Evolutionary conservation across 345 rosid species (phyloP).

Genomic region (Eucalyptus pauciflora): DNA sequence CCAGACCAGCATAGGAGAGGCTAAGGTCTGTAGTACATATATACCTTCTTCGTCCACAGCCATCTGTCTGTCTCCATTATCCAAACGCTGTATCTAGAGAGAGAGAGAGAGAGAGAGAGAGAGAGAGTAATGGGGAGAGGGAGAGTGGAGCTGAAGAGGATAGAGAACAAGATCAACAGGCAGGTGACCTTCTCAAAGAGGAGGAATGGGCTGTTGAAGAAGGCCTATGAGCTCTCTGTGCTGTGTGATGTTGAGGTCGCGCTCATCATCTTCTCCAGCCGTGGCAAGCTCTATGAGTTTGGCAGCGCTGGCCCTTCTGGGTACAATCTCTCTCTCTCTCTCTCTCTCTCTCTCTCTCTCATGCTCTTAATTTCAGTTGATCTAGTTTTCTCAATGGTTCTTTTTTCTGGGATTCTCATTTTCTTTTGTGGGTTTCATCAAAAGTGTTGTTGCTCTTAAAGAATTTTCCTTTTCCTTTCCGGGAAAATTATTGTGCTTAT

Average conservation of each 20-base stretch:
- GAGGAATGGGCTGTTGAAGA: conserved; percentile 67
- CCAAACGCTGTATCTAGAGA: background rate
- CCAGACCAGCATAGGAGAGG: background rate
- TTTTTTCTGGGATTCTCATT: background rate
- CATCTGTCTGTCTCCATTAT: background rate
- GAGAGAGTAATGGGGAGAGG: conserved; percentile 90
- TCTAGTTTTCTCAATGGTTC: background rate
- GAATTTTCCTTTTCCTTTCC: background rate
- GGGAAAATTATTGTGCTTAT: background rate
- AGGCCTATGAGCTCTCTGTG: conserved; percentile 82
- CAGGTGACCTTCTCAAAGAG: conserved; percentile 85
- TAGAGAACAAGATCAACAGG: conserved; percentile 83
- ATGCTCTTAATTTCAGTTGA: background rate
- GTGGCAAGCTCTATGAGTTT: conserved; percentile 82
- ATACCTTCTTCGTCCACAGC: background rate
- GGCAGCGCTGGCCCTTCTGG: conserved; percentile 34
- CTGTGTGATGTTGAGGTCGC: conserved; percentile 85
- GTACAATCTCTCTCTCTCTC: background rate
- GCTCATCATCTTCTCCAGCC: conserved; percentile 81
- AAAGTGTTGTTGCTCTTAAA: background rate
- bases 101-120: background rate
- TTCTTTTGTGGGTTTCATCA: background rate
- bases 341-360: background rate
- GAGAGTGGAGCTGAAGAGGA: conserved; percentile 81
- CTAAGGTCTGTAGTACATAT: background rate